Evolutionary conservation across 2,329 filamentous ascomycete species (phyloP), one percentile per base, ranked within the genome.

Genomic region (Alternaria infectoria): DNA sequence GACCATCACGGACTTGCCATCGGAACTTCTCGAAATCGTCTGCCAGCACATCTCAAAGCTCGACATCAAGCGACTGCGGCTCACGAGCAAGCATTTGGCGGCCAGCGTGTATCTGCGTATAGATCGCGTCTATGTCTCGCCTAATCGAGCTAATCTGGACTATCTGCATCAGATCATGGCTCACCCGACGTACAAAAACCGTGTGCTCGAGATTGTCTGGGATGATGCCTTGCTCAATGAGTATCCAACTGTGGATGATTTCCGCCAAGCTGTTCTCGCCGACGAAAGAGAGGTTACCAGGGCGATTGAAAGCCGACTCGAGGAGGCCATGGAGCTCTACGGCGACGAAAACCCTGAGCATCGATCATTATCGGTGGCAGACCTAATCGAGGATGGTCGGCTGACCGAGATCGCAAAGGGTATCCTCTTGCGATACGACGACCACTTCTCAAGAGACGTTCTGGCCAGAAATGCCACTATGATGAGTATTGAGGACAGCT

Each of bases 151-250:
- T 21, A 79, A 83, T 54, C 66, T 84, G 6, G 47, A 76, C 3
- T 80, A 81, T 5, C 75, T 81, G 21, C 70, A 74, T 3, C 70
- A 74, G 13, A 69, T 84, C 54, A 77, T 82, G 9, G 65, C 77
- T 10, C 77, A 83, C 62, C 73, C 78, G 5, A 59, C 45, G 1
- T 79, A 80, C 52, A 74, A 77, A 5, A 49, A 66, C 1, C 43
- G 62, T 1, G 69, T 84, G 8, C 64, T 51, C 4, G 81, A 84
- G 58, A 75, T 84, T 6, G 73, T 85, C 32, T 83, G 77, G 77
- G 78, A 83, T 23, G 79, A 81, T 54, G 69, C 71, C n/a, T 68
- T 71, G n/a, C 67, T 77, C 23, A 59, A 66, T 7, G 62, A 68
- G n/a, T 72, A 68, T 54, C 52, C 67, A 2, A 64, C 67, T 0